Evolutionary conservation across 306 rosid species (phyloP), one percentile per base, ranked within the genome.

Genomic region (Fragaria nilgerrensis): DNA sequence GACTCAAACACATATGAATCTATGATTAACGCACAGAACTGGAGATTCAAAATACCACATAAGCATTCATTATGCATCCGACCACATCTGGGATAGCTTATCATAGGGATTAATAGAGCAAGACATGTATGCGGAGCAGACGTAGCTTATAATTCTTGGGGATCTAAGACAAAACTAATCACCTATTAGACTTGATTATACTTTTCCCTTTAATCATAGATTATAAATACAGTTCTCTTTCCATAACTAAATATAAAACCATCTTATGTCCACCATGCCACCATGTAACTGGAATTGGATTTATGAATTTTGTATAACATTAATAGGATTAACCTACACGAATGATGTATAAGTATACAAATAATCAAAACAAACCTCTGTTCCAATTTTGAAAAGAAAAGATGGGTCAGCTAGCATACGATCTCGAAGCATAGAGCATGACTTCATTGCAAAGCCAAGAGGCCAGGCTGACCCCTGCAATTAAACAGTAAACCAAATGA

Each of bases 331-430:
- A 56, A 56, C 62, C 62, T 56, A 56, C 62, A 56, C 10, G 45
- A 79, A 76, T 80, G 25, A 53, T 15, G 8, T 37, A 41, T 3
- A 56, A 48, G 59, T 71, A 68, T 66, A 23, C 34, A 53, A 53
- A 80, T 56, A 78, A 81, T 70, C 76, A 68, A 45, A 89, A 89
- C 88, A 72, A 71, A 94, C 98, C 98, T 94, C 98, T 53, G 97
- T 87, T 78, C 97, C 97, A 62, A 94, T 80, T 89, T 94, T 94
- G 85, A 94, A 94, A 75, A 94, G 92, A 80, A 94, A 94, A 0
- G 97, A 70, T 2, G 97, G 98, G 82, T 94, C 98, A 76, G 94
- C 98, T 79, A 94, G 77, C 94, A 94, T 88, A 80, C 97, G 90
- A 78, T 90, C 89, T 20, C 98, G 97, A 68, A 94, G 87, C 81